phyloP scores from a whole-genome alignment of 169 alveolate species.

The Cyclospora cayetanensis region DNA sequence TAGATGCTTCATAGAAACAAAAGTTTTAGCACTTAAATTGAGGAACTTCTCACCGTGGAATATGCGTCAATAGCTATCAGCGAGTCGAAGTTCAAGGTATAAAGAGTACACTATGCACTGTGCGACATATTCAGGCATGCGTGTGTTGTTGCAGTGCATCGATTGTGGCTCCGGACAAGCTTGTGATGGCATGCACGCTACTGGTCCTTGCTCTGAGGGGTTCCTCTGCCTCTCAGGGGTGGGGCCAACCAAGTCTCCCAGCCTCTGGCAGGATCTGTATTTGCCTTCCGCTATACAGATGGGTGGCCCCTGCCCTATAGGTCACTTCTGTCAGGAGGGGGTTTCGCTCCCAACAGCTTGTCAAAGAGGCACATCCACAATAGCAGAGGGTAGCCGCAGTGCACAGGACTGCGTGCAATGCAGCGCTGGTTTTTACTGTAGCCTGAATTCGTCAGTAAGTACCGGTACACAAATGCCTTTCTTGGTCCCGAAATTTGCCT shows the following conservation, averaged over 20 bases:
- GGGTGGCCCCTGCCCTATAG: constrained; percentile 78
- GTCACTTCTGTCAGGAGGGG: constrained; percentile 80
- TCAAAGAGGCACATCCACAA: constrained; percentile 56
- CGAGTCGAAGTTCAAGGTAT: too few relatives aligned
- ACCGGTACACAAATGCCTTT: background rate
- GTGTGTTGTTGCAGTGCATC: constrained; percentile 44
- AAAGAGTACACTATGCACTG: too few relatives aligned
- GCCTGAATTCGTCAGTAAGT: constrained; percentile 48
- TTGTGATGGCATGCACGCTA: constrained; percentile 50
- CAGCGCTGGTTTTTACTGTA: constrained; percentile 58
- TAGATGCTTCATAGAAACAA: too few relatives aligned
- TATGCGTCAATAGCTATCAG: too few relatives aligned
- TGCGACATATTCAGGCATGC: too few relatives aligned
- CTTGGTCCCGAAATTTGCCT: background rate
- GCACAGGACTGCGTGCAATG: constrained; percentile 43
- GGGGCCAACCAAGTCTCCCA: constrained; percentile 23
- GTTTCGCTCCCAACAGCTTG: constrained; percentile 48
- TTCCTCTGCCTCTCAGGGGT: constrained; percentile 51
- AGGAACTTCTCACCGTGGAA: too few relatives aligned
- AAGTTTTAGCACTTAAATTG: too few relatives aligned
- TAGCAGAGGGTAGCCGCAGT: constrained; percentile 14
- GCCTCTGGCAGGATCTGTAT: constrained; percentile 33
- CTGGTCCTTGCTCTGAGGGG: constrained; percentile 45
- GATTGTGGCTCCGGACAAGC: constrained; percentile 62
- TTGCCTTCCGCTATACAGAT: constrained; percentile 44